Evolutionary conservation across 1,139 yeast species (phyloP), one percentile per base, ranked within the genome.

Genomic region (Candida pseudoviswanathii): DNA sequence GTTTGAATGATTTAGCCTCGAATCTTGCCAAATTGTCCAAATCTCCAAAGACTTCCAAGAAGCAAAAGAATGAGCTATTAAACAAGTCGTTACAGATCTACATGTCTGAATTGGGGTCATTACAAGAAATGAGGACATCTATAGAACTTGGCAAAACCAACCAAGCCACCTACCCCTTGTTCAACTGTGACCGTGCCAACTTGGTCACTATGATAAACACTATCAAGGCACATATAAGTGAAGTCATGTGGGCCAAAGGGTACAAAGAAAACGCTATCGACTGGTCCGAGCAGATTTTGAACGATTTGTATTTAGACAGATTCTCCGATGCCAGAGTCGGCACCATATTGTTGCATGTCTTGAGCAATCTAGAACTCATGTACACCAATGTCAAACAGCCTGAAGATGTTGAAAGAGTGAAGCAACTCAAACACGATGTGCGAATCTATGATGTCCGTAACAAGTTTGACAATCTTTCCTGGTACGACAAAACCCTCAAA

Each of bases 241-340:
- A 86, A 63, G 67, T 86, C 5, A 64, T 86, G 55, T 86, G 90
- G 88, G 78, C 77, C 5, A 72, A 78, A 51, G 84, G 84, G 1
- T 67, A 71, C 46, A 67, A 73, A 43, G 61, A 71, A 37, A 80
- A 81, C 51, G 87, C 91, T 0, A 70, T 85, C 34, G 73, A 82
- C 16, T 84, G 89, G 85, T 81, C 82, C 7, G 85, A 84, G 61
- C 84, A 82, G 47, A 78, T 75, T 2, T 62, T 76, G 4, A 75
- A 73, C 43, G 71, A 67, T 26, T 61, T 72, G 26, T 75, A 67
- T 54, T 63, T 65, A 53, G 66, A 64, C 46, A 68, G 69, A 53
- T 64, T 64, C 40, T 59, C 65, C 11, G 60, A 67, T 22, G 53
- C 67, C 3, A 60, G 64, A 39, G 70, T 67, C 1, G 63, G 71